A percentile compares a stretch with the other conserved stretches of the same genome.
These are phyloP conservation scores for Coniella vitis DNA, from an alignment of 2,329 filamentous ascomycete genomes.

Conservation along the genomic window DNA sequence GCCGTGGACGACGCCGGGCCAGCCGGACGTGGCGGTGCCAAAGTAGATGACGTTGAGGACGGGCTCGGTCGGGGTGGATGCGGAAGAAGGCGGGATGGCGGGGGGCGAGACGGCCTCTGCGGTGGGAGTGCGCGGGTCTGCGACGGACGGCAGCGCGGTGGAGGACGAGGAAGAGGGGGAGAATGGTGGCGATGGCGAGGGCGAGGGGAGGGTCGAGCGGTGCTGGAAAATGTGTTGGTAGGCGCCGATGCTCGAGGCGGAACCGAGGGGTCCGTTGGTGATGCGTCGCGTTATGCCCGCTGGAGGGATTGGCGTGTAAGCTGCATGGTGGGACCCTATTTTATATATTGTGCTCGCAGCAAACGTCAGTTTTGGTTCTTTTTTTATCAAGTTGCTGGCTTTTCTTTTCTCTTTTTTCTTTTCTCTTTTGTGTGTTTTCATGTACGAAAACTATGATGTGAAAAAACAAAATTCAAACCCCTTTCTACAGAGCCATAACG, in stretches of 20 bases:
- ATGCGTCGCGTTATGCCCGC: slow-evolving; percentile 23
- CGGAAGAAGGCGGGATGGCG: slow-evolving; percentile 40
- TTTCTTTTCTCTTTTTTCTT: no score
- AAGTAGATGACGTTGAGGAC: slow-evolving; percentile 51
- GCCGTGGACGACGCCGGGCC: slow-evolving; percentile 67
- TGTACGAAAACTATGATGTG: no score
- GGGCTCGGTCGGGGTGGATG: not conserved
- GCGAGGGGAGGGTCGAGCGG: slow-evolving; percentile 47
- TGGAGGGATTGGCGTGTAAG: not conserved
- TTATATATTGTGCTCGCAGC: no score
- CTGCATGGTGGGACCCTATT: slow-evolving; percentile 13
- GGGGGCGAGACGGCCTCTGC: no score
- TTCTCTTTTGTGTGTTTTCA: no score
- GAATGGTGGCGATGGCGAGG: slow-evolving; percentile 7
- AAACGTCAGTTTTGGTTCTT: no score
- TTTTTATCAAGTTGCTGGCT: no score
- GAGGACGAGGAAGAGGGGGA: slow-evolving; percentile 52
- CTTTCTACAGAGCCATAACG: slow-evolving; percentile 3
- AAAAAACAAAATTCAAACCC: no score
- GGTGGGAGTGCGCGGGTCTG: no score
- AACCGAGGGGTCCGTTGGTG: slow-evolving; percentile 35
- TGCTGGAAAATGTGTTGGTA: slow-evolving; percentile 62
- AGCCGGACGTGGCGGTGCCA: slow-evolving; percentile 58
- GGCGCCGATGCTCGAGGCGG: slow-evolving; percentile 34
- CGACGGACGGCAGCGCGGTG: no score